Base-by-base conservation (phyloP, 2,329 filamentous ascomycete species). In the Xylariaceae sp. region DNA sequence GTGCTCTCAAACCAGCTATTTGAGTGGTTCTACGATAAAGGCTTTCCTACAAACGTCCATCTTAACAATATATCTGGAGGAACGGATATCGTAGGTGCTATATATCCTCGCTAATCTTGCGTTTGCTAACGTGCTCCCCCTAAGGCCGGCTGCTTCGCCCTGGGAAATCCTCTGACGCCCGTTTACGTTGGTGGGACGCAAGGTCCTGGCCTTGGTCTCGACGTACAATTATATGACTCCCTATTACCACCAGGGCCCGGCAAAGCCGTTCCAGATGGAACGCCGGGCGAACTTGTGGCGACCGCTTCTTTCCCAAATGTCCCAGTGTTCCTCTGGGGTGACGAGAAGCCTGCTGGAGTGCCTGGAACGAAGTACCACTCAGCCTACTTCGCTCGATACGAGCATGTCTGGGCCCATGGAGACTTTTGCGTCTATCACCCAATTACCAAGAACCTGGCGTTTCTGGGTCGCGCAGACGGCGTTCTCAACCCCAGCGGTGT, bases 401-500 rank as follows among this genome's bases (percentile, higher is more conserved):
- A 78, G 6, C 73, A 83, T 51, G 87, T 88, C 1, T 94, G 89
- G 89, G 87, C 87, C 0, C 89, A 94, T 59, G 89, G 89, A 19
- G 89, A 94, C 65, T 92, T 92, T 67, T 84, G 89, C 63, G 78
- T 80, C 34, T 73, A 88, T 13, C 83, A 92, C 64, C 87, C 88
- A 0, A 60, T 71, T 3, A 92, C 88, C 1, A 80, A 82, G 6
- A 79, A 82, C 43, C 67, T 90, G 5, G 68, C 80, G 12, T 85
- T 92, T 61, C 77, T 89, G 0, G 87, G 87, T 1, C 78, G 88
- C 1, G 86, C 83, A 2, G 89, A 94, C 64, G 89, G 88, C 12
- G 88, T 94, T 2, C 72, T 94, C 48, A 94, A 94, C 65, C 89
- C 89, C 0, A 84, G 80, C 6, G 89, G 89, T 0, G 84, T 94